Percentiles rank a stretch among this genome's conserved stretches.
Conservation (phyloP, 805 yeast species). For the Starmerella asiatica region DNA sequence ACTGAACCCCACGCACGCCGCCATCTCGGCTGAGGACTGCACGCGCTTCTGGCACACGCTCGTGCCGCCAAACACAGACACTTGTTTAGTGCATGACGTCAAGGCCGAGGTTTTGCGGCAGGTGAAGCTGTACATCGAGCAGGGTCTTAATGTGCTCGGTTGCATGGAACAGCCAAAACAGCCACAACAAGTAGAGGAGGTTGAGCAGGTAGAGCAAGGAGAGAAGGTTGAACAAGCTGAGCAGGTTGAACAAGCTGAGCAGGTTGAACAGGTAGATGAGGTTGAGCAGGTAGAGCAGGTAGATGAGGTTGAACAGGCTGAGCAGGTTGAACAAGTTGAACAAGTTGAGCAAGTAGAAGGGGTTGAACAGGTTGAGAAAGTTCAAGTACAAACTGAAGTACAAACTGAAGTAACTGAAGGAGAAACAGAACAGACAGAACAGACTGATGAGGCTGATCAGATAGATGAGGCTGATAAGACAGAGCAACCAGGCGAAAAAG, state of each 20-base stretch:
- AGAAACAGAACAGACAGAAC: neutral
- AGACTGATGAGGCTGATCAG: neutral
- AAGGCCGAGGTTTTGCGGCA: conserved; percentile 8
- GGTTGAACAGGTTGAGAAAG: neutral
- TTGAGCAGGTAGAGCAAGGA: neutral
- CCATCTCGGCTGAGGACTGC: conserved; percentile 1
- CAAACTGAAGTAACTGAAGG: neutral
- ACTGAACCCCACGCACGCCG: conserved; percentile 13
- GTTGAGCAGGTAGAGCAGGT: neutral
- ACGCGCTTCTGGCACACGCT: conserved; percentile 3
- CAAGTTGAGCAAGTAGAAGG: neutral
- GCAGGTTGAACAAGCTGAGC: neutral
- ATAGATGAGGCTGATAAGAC: too few species aligned
- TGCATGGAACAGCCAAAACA: neutral
- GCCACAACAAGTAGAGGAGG: neutral
- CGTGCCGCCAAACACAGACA: neutral
- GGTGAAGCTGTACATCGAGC: conserved; percentile 8
- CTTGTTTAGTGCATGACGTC: conserved; percentile 2
- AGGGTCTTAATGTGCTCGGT: conserved; percentile 5
- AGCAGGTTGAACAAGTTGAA: neutral
- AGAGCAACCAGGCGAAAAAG: too few species aligned
- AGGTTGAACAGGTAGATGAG: neutral
- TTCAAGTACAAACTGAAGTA: neutral
- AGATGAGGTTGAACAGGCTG: neutral
- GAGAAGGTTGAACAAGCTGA: neutral